phyloP scores from a whole-genome alignment of 2,329 filamentous ascomycete species.

The Fusarium hostae region DNA sequence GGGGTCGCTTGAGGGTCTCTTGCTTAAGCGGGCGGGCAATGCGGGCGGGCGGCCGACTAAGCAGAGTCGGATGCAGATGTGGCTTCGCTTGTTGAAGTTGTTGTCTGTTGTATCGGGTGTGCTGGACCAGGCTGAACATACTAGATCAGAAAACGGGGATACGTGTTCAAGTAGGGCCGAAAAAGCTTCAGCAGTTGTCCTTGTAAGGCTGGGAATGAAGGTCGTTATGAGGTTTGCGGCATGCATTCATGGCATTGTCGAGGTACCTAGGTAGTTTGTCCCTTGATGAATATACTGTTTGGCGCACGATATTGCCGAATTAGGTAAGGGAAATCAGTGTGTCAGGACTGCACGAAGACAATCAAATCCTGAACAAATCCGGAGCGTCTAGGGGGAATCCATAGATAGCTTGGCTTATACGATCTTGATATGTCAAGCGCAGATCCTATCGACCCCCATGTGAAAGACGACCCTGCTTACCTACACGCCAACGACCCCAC shows the following conservation, averaged over 20 bases:
- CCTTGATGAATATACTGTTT: not conserved
- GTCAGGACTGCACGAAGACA: not conserved
- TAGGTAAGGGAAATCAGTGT: not conserved
- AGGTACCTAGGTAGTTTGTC: not conserved
- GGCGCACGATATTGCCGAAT: not conserved
- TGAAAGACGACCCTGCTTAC: constrained; percentile 20
- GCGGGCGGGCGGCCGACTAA: constrained; percentile 41
- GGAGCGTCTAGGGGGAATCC: not conserved
- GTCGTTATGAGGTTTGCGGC: not conserved
- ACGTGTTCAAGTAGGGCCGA: constrained; percentile 27
- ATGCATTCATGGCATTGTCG: constrained; percentile 7
- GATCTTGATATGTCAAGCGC: constrained; percentile 14
- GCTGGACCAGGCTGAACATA: constrained; percentile 11
- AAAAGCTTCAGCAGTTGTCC: not conserved
- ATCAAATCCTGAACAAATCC: not conserved
- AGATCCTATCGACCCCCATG: constrained; percentile 23
- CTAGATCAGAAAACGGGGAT: constrained; percentile 13
- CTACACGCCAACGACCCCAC: constrained; percentile 26
- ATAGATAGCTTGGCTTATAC: constrained; percentile 3
- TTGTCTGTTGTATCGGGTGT: constrained; percentile 14
- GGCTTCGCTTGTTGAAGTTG: constrained; percentile 15
- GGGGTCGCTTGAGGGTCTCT: constrained; percentile 10
- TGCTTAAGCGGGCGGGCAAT: constrained; percentile 19
- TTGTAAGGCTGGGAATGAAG: constrained; percentile 27
- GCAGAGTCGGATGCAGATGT: constrained; percentile 37